phyloP scores from a whole-genome alignment of 805 yeast species.

The Candida tammaniensis region DNA sequence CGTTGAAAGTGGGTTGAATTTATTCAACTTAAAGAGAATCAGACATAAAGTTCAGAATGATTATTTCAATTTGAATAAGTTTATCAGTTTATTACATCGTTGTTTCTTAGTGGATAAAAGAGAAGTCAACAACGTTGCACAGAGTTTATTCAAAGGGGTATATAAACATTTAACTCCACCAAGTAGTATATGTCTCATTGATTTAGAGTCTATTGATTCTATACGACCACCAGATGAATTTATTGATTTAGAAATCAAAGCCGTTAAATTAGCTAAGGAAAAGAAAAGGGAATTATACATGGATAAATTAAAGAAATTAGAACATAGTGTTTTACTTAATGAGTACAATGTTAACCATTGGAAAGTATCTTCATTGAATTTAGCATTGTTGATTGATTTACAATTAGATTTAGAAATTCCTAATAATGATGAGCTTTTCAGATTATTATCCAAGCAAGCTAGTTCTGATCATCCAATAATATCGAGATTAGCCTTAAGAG shows the following conservation, averaged over 20 bases:
- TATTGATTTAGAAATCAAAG: conserved; percentile 55
- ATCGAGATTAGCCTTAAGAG: conserved; percentile 56
- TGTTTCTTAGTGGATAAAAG: conserved; percentile 57
- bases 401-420: conserved; percentile 54
- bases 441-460: conserved; percentile 45
- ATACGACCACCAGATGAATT: conserved; percentile 62
- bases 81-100: conserved; percentile 47
- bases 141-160: conserved; percentile 43
- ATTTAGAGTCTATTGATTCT: conserved; percentile 37
- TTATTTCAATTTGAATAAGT: conserved; percentile 46
- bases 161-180: conserved; percentile 30
- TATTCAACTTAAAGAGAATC: conserved; percentile 57
- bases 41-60: conserved; percentile 58
- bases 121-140: conserved; percentile 54
- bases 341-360: conserved; percentile 46
- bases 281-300: conserved; percentile 47
- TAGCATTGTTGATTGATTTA: conserved; percentile 49
- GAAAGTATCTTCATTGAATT: conserved; percentile 50
- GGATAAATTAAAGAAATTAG: conserved; percentile 40
- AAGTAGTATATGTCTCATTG: conserved; percentile 47
- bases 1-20: conserved; percentile 61
- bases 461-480: conserved; percentile 67
- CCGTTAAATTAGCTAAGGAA: conserved; percentile 62
- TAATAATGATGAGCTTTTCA: conserved; percentile 38
- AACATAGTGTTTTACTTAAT: conserved; percentile 27